A percentile compares a stretch with the other conserved stretches of the same genome.
Conservation (phyloP, 352 stramenopile genomes). For the Globisporangium rhizosaccharum region DNA sequence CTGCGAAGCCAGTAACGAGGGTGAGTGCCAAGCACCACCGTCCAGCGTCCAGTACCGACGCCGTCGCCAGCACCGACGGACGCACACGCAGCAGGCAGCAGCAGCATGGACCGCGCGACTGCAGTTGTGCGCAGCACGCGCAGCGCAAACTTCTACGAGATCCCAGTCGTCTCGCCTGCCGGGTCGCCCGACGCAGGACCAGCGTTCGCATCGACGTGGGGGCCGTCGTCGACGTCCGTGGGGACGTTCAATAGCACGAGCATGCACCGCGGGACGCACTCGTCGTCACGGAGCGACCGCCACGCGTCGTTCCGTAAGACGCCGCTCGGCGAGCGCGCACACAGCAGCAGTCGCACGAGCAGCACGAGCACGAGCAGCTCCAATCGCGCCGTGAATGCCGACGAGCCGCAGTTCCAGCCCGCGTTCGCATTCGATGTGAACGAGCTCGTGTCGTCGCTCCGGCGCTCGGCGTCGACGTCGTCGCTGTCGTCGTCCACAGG, state of each 20-base stretch:
- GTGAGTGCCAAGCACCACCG: neutral
- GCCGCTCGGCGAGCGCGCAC: neutral
- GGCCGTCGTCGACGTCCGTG: constrained; percentile 17
- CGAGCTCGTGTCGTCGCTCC: constrained; percentile 29
- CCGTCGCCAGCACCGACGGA: neutral
- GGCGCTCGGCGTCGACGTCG: constrained; percentile 19
- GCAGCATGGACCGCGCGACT: constrained; percentile 29
- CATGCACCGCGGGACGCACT: constrained; percentile 30
- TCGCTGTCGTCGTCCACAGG: constrained; percentile 25
- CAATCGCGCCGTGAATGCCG: constrained; percentile 1
- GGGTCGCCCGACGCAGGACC: constrained; percentile 3
- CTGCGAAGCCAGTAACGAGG: neutral
- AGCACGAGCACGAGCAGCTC: constrained; percentile 2
- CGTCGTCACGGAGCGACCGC: constrained; percentile 19
- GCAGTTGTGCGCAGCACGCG: constrained; percentile 48
- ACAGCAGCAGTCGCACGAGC: constrained; percentile 5
- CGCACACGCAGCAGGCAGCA: neutral
- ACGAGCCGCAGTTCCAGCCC: constrained; percentile 32
- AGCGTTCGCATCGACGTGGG: constrained; percentile 15
- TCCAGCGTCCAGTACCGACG: neutral
- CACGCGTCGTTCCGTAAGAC: constrained; percentile 30
- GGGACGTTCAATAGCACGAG: constrained; percentile 5
- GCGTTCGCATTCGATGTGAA: constrained; percentile 57
- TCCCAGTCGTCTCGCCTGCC: constrained; percentile 28
- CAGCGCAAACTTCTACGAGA: constrained; percentile 61